These are phyloP conservation scores for Naganishia sp. DNA, from an alignment of 1,284 basidiomycete genomes.

Conservation along the genomic window DNA sequence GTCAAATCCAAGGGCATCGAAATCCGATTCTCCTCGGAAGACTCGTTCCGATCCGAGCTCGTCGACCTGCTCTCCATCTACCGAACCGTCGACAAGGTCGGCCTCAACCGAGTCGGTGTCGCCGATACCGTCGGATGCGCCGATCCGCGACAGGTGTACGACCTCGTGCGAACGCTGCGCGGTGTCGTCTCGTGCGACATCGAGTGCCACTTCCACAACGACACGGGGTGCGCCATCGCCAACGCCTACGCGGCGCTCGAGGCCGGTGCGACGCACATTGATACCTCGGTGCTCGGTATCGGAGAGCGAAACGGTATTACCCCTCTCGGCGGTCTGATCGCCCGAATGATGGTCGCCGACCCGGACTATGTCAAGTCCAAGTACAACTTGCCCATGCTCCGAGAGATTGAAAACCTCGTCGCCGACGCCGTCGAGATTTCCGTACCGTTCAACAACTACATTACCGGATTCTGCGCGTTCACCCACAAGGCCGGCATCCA, in stretches of 20 bases:
- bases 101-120: conserved; percentile 98
- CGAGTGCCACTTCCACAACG: conserved; percentile 98
- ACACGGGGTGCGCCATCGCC: conserved; percentile 90
- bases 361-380: conserved; percentile 99
- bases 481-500: conserved; percentile 99
- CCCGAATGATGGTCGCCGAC: conserved; percentile 86
- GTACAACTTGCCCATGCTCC: conserved; percentile 96
- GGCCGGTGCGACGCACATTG: conserved; percentile 98
- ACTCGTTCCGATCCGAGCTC: conserved; percentile 99
- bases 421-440: conserved; percentile 98
- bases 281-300: conserved; percentile 91
- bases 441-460: conserved; percentile 77
- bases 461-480: conserved; percentile 95
- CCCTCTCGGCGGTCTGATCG: conserved; percentile 93
- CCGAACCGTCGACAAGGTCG: conserved; percentile 99
- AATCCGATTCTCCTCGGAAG: conserved; percentile 99
- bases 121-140: conserved; percentile 99
- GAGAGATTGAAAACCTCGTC: conserved; percentile 98
- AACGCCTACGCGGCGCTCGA: conserved; percentile 98
- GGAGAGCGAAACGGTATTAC: conserved; percentile 99
- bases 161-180: conserved; percentile 91
- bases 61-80: conserved; percentile 99
- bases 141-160: conserved; percentile 98
- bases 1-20: conserved; percentile 99
- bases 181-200: conserved; percentile 97